These are phyloP conservation scores for Alternaria consortialis DNA, from an alignment of 2,329 filamentous ascomycete species.

Conservation along the genomic window DNA sequence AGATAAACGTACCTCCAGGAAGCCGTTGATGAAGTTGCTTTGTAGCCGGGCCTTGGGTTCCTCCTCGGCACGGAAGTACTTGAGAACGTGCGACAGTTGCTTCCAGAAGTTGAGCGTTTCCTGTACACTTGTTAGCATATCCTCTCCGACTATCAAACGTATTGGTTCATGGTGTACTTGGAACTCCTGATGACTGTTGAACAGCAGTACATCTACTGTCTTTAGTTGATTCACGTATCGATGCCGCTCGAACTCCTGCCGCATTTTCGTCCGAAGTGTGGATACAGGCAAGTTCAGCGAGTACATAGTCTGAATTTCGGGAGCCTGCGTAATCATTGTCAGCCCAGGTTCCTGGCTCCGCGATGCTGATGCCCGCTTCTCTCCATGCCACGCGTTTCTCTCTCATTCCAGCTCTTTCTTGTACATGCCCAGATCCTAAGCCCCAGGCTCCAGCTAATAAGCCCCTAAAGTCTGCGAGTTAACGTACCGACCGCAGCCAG, in stretches of 20 bases:
- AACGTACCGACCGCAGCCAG: conserved; percentile 94
- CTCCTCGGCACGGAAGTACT: conserved; percentile 92
- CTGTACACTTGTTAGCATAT: conserved; percentile 57
- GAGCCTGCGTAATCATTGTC: conserved; percentile 68
- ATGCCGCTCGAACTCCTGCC: conserved; percentile 96
- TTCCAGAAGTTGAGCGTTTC: conserved; percentile 99
- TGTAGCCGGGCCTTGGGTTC: conserved; percentile 79
- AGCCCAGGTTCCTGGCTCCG: conserved; percentile 12
- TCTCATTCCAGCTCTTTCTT: background rate
- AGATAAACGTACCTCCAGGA: conserved; percentile 80
- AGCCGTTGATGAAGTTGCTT: conserved; percentile 89
- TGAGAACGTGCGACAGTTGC: conserved; percentile 93
- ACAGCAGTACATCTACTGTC: conserved; percentile 87
- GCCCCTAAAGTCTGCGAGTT: background rate
- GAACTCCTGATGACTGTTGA: conserved; percentile 91
- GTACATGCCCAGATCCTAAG: background rate
- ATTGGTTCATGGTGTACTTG: conserved; percentile 68
- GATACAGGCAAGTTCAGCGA: conserved; percentile 88
- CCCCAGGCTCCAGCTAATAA: background rate
- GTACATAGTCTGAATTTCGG: conserved; percentile 98
- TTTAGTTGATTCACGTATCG: conserved; percentile 89
- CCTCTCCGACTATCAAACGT: background rate
- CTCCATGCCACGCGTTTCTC: conserved; percentile 1
- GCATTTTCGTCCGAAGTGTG: conserved; percentile 87
- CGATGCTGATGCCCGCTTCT: conserved; percentile 1